These are phyloP conservation scores for Geoglossum glabrum DNA, from an alignment of 495 filamentous ascomycete species.

Conservation along the genomic window DNA sequence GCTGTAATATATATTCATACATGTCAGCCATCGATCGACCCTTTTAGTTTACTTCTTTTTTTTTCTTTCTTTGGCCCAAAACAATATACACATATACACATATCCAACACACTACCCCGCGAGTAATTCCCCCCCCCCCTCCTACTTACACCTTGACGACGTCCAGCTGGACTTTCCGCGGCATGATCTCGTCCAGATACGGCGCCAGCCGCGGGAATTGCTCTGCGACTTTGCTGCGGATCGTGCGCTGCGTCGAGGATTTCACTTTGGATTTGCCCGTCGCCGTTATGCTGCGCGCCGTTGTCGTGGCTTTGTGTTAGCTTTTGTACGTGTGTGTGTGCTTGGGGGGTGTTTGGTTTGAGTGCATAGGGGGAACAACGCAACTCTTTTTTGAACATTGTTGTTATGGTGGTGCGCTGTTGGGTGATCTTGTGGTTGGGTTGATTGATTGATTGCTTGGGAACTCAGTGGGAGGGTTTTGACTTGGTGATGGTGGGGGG, in stretches of 20 bases:
- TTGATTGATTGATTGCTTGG: no score
- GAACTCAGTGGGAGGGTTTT: no score
- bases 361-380: no score
- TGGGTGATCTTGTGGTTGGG: no score
- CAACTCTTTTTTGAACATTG: conserved; percentile 3
- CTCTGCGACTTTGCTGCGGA: conserved; percentile 60
- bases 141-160: conserved; percentile 58
- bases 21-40: background rate
- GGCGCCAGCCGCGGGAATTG: conserved; percentile 75
- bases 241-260: conserved; percentile 73
- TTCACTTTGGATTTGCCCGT: conserved; percentile 90
- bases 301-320: conserved; percentile 3
- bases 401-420: no score
- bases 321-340: background rate
- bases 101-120: no score
- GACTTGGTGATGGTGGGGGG: no score
- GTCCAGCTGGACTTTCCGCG: conserved; percentile 87
- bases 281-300: conserved; percentile 39
- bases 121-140: no score
- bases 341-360: conserved; percentile 3
- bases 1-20: conserved; percentile 17
- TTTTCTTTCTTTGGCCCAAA: no score
- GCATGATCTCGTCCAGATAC: conserved; percentile 66
- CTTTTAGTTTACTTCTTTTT: background rate
- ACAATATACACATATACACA: no score